Conservation (phyloP, 805 yeast species). For the Candida hungchunana region DNA sequence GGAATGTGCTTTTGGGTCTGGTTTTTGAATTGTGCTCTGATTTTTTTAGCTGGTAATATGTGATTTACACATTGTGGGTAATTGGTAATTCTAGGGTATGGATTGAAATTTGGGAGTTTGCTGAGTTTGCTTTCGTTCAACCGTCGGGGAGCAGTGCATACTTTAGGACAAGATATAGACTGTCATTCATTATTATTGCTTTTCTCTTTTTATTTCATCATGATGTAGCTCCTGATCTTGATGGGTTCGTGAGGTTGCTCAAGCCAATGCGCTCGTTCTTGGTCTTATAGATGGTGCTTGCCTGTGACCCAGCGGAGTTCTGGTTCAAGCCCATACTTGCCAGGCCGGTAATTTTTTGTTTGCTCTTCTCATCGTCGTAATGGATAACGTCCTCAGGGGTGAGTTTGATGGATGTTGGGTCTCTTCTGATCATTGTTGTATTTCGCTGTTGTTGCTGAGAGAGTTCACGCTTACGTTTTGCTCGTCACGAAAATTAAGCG, state of each 20-base stretch:
- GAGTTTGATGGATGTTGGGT: slow-evolving; percentile 62
- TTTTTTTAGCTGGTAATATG: too few species aligned
- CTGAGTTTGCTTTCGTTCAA: too few species aligned
- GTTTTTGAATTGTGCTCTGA: background rate
- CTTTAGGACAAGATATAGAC: too few species aligned
- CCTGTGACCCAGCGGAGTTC: slow-evolving; percentile 16
- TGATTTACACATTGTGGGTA: too few species aligned
- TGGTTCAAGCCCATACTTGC: slow-evolving; percentile 15
- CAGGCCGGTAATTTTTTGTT: slow-evolving; percentile 5
- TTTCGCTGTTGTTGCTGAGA: background rate
- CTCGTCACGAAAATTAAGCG: background rate
- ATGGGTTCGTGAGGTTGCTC: slow-evolving; percentile 1
- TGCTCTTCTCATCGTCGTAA: slow-evolving; percentile 28
- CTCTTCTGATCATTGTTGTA: slow-evolving; percentile 69
- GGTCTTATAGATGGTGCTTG: slow-evolving; percentile 8
- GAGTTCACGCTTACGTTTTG: background rate
- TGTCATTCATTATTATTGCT: too few species aligned
- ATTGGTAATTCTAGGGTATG: too few species aligned
- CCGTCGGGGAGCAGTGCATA: too few species aligned
- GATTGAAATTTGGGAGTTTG: too few species aligned
- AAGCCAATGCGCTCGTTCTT: slow-evolving; percentile 24
- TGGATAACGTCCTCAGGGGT: slow-evolving; percentile 60
- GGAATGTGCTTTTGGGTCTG: background rate
- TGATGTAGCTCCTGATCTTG: too few species aligned
- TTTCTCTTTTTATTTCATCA: too few species aligned